Percentiles rank a stretch among this genome's conserved stretches.
Evolutionary conservation across 2,329 filamentous ascomycete species (phyloP).

Genomic region (Claviceps humidiphila): DNA sequence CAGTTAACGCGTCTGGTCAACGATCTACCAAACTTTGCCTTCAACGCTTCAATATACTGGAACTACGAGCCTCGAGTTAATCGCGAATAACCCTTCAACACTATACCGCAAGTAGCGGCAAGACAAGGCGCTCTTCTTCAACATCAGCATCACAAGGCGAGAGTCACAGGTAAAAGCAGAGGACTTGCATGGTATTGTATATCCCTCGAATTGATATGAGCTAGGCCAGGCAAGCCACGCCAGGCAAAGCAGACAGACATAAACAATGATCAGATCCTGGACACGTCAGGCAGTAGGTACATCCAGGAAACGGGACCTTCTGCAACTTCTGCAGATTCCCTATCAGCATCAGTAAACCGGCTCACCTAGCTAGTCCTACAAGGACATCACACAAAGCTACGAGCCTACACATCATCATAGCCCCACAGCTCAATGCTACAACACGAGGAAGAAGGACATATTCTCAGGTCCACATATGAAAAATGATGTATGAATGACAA

Average conservation of each 20-base stretch:
- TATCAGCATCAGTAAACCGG: background rate
- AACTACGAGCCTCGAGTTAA: too few relatives aligned
- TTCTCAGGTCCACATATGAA: slow-evolving; percentile 9
- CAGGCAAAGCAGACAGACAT: too few relatives aligned
- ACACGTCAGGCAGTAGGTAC: background rate
- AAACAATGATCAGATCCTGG: slow-evolving; percentile 6
- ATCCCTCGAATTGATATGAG: slow-evolving; percentile 4
- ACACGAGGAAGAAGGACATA: slow-evolving; percentile 1
- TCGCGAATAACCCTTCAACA: too few relatives aligned
- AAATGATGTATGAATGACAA: slow-evolving; percentile 4
- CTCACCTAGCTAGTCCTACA: slow-evolving; percentile 10
- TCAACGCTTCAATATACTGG: too few relatives aligned
- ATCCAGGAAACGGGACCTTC: too few relatives aligned
- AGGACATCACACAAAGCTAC: slow-evolving; percentile 7
- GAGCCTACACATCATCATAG: slow-evolving; percentile 3
- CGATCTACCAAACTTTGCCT: too few relatives aligned
- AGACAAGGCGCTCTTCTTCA: too few relatives aligned
- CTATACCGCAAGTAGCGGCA: too few relatives aligned
- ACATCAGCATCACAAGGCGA: too few relatives aligned
- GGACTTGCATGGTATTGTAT: background rate
- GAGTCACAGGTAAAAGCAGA: too few relatives aligned
- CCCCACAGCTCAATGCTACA: slow-evolving; percentile 9
- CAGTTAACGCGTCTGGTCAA: too few relatives aligned
- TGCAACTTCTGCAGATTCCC: slow-evolving; percentile 5
- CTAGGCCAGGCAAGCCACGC: background rate